Evolutionary conservation across 2,329 filamentous ascomycete species (phyloP), one percentile per base, ranked within the genome.

Genomic region (Ophiostoma sp.): DNA sequence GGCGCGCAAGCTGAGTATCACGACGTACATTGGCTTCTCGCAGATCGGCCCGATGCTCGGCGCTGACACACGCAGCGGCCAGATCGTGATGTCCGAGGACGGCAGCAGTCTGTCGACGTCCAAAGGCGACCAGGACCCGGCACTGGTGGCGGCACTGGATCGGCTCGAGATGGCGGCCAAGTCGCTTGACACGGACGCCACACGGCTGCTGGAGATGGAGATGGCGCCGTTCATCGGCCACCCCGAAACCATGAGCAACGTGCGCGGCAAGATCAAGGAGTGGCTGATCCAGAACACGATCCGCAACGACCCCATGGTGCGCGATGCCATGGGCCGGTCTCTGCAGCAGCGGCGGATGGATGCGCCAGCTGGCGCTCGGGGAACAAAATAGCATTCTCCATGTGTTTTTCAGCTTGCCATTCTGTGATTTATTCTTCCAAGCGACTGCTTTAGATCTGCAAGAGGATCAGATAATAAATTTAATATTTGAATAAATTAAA

Each of bases 201-300:
- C 81, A 6, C 83, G 89, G 67, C 77, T 96, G 70, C 79, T 97
- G 76, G 87, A 89, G 64, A 82, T 96, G 76, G 92, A 96, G 74
- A 84, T 93, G 77, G 87, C 87, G 66, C 94, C 94, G 0, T 97
- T 93, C 77, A 86, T 83, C 66, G 89, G 88, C n/a, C 89, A 96
- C 74, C 79, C 84, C 47, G 83, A 85, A 70, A 82, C 82, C n/a
- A 80, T 89, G 64, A 81, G 81, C 62, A 87, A 86, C 69, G 79
- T 96, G 74, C 85, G 87, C 71, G 83, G 84, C 55, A 90, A 89
- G 74, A 85, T 97, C 79, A 90, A 89, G 78, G 91, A 95, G 74
- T 96, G 92, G 84, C 81, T 98, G 73, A 87, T 97, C 66, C 88
- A 96, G 77, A 96, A 96, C 75, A 93, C 89, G 14, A 90, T 96